Percentiles rank a stretch among this genome's conserved stretches.
Conservation (phyloP, 371 early-diverging fungal species). For the Lichtheimia ornata region DNA sequence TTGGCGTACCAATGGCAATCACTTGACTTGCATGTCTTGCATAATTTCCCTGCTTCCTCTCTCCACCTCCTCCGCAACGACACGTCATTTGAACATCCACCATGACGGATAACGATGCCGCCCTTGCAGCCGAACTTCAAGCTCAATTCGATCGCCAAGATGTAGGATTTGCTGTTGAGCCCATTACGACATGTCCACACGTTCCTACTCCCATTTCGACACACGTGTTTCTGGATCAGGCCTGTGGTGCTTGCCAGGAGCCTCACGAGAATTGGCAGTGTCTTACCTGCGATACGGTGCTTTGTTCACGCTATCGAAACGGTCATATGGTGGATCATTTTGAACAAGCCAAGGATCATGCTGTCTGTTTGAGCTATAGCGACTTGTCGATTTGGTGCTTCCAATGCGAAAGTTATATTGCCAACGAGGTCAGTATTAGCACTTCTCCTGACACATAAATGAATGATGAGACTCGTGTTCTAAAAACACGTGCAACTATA, state of each 20-base stretch:
- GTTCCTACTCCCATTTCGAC: conserved; percentile 13
- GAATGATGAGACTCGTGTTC: background rate
- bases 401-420: conserved; percentile 25
- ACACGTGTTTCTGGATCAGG: background rate
- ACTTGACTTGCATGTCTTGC: no score
- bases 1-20: no score
- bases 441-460: background rate
- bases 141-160: conserved; percentile 4
- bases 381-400: conserved; percentile 37
- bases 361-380: conserved; percentile 29
- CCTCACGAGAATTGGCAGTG: conserved; percentile 34
- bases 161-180: conserved; percentile 24
- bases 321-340: conserved; percentile 29
- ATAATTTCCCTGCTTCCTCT: no score
- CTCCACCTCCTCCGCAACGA: no score
- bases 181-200: conserved; percentile 27
- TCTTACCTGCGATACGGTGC: conserved; percentile 18
- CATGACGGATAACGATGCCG: background rate
- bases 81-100: no score
- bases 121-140: conserved; percentile 3
- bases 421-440: conserved; percentile 16
- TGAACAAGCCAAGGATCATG: conserved; percentile 10
- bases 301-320: conserved; percentile 28
- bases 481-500: conserved; percentile 2
- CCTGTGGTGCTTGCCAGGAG: conserved; percentile 21